Evolutionary conservation across 768 basidiomycete genomes (phyloP).

Genomic region (Mycena latifolia): DNA sequence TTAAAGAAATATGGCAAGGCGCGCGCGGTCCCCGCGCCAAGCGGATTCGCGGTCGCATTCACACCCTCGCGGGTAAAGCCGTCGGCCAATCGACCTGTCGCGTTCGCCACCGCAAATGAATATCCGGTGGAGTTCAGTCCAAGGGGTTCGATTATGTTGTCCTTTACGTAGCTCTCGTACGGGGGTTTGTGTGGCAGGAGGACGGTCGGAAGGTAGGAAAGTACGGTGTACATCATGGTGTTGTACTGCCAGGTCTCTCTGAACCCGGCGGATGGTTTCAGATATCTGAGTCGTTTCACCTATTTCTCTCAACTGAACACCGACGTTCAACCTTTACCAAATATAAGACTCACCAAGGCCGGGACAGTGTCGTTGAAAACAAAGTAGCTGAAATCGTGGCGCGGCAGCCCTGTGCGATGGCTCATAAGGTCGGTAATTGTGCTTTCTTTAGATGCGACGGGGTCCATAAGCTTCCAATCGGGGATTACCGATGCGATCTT

Average conservation of each 20-base stretch:
- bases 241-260: background rate
- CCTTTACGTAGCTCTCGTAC: constrained; percentile 15
- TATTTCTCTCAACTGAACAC: background rate
- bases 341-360: background rate
- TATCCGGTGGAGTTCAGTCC: constrained; percentile 21
- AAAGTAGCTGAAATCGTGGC: constrained; percentile 33
- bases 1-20: background rate
- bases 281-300: background rate
- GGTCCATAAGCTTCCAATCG: no score
- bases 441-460: no score
- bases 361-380: background rate
- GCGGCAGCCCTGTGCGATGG: constrained; percentile 42
- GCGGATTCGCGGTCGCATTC: background rate
- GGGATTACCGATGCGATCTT: background rate
- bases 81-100: constrained; percentile 13
- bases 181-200: constrained; percentile 15
- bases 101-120: constrained; percentile 13
- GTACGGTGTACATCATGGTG: constrained; percentile 15
- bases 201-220: constrained; percentile 10
- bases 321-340: background rate
- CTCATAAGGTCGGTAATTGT: no score
- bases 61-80: constrained; percentile 9
- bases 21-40: no score
- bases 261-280: background rate
- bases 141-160: constrained; percentile 6